phyloP scores from a whole-genome alignment of 2,329 filamentous ascomycete genomes.

The Tolypocladium ovalisporum region DNA sequence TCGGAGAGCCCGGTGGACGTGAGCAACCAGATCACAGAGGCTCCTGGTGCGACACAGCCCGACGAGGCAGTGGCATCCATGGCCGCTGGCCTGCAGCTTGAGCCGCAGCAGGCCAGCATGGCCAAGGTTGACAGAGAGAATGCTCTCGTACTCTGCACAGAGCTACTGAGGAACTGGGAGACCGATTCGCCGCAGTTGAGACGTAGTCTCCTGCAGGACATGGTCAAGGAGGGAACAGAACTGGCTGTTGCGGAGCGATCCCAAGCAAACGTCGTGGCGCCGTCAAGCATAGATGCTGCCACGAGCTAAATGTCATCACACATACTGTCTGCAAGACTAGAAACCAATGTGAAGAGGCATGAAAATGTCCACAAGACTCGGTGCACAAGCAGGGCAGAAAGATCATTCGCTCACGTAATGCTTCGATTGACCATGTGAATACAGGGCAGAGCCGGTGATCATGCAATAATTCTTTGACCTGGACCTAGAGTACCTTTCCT shows the following conservation, averaged over 20 bases:
- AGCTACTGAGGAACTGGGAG: slow-evolving; percentile 36
- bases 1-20: slow-evolving; percentile 4
- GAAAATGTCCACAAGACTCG: background rate
- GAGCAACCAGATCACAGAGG: slow-evolving; percentile 9
- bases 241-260: slow-evolving; percentile 20
- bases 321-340: background rate
- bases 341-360: background rate
- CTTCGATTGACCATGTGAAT: slow-evolving; percentile 19
- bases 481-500: slow-evolving; percentile 28
- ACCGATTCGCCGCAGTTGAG: slow-evolving; percentile 28
- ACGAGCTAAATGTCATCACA: background rate
- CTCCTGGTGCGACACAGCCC: slow-evolving; percentile 1
- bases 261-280: background rate
- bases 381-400: background rate
- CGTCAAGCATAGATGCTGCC: background rate
- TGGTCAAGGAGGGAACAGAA: slow-evolving; percentile 39
- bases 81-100: slow-evolving; percentile 25
- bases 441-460: slow-evolving; percentile 25
- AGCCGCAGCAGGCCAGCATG: slow-evolving; percentile 39
- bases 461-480: slow-evolving; percentile 31
- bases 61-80: slow-evolving; percentile 10
- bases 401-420: slow-evolving; percentile 6
- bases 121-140: slow-evolving; percentile 48
- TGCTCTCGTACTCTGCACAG: slow-evolving; percentile 44
- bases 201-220: slow-evolving; percentile 30